Evolutionary conservation across 2,329 filamentous ascomycete genomes (phyloP), one percentile per base, ranked within the genome.

Genomic region (Penicillium sp.): DNA sequence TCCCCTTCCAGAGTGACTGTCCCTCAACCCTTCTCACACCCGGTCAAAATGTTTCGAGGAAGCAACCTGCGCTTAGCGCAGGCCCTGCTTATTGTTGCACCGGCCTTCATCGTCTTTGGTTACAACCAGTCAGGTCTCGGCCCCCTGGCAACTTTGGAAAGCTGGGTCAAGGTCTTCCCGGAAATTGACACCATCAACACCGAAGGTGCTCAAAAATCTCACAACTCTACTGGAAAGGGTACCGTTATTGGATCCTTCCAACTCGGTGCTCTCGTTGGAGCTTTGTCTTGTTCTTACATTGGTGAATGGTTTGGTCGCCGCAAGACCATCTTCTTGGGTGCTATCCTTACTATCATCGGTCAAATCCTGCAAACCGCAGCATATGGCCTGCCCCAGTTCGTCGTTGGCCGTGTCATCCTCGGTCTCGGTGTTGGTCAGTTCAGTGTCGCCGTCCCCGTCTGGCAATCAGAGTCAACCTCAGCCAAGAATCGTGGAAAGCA

Each of bases 401-500:
- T 81, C 44, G 71, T 79, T 27, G 78, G 77, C 6, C 74, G 80
- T 48, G 51, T 82, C 16, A 69, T 82, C n/a, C 76, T 78, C 11
- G 79, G 80, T 24, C 62, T 80, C 45, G 80, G 79, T 7, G 78
- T 79, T 46, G 75, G 78, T 14, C 66, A 79, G 56, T 77, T 77
- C 46, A 79, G 76, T 4, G 75, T 74, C 2, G 78, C 77, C 1
- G 77, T 80, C 2, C 78, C 78, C 1, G 78, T 75, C 5, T 80
- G 77, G 76, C 78, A 80, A 50, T 75, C 73, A 0, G 77, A 80
- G 64, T 79, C 75, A 22, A 75, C 76, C 6, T 75, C 77, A 50
- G 72, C 76, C 4, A 76, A 81, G 57, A 68, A 73, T 45, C 71
- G 78, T 53, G 78, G 79, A 16, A 75, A 77, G 52, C 69, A 80